Conservation (phyloP, 1,284 basidiomycete genomes). For the Cryptococcus depauperatus region DNA sequence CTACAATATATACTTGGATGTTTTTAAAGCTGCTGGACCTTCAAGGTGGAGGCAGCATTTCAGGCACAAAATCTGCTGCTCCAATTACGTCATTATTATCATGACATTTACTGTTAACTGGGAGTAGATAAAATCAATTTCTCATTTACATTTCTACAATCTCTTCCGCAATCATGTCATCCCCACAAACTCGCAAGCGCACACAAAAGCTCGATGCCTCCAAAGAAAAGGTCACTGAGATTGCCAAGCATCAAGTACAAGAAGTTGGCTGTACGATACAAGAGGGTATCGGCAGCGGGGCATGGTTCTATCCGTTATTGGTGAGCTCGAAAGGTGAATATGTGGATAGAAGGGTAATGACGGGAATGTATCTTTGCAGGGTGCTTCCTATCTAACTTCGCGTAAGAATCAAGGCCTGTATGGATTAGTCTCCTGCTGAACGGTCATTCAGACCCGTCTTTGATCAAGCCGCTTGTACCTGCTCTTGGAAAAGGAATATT, state of each 20-base stretch:
- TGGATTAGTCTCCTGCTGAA: not conserved
- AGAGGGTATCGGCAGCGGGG: constrained; percentile 42
- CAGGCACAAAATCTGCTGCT: too few species aligned
- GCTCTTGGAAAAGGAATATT: constrained; percentile 37
- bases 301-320: constrained; percentile 46
- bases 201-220: constrained; percentile 1
- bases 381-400: constrained; percentile 41
- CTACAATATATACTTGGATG: too few species aligned
- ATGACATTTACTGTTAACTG: too few species aligned
- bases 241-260: constrained; percentile 30
- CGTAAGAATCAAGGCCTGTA: constrained; percentile 20
- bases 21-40: too few species aligned
- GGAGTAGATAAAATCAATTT: too few species aligned
- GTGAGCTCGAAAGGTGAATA: constrained; percentile 22
- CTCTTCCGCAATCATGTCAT: too few species aligned
- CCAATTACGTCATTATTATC: too few species aligned
- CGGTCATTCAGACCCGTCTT: constrained; percentile 38
- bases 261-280: constrained; percentile 28
- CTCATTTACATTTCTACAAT: too few species aligned
- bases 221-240: constrained; percentile 11
- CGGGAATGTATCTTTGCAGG: constrained; percentile 19
- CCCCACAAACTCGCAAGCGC: constrained; percentile 10
- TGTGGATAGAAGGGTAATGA: not conserved
- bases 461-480: constrained; percentile 43
- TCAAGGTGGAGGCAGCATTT: too few species aligned